Base-by-base conservation (phyloP, 2,329 filamentous ascomycete species). In the Aspergillus alliaceus region DNA sequence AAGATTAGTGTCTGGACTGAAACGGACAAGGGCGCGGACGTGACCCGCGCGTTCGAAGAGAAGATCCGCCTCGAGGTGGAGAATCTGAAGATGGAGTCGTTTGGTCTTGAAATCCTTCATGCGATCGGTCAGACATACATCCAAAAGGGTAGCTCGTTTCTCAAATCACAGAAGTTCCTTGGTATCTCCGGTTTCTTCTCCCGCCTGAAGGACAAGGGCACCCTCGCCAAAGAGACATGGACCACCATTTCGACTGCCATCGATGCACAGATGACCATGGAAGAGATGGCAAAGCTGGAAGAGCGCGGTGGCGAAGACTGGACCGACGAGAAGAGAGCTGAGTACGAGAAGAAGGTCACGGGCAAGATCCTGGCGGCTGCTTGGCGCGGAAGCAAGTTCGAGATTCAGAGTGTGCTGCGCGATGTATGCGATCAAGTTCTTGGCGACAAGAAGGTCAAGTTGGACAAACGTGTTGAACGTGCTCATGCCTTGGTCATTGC, bases 71-170 rank as follows among this genome's bases (percentile, higher is more conserved):
- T 98, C 39, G 95, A 99, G 78, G 91, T 96, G 25, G 95, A 99
- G 80, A 96, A 98, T 72, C 82, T 99, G 67, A 99, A 98, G 83
- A 99, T 99, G 91, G 95, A 99, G 78, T 96, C 90, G 0, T 99
- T 99, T 67, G 95, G 95, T 51, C 83, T 99, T 40, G 95, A 99
- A 66, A 98, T 98, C 66, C 82, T 97, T 49, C 93, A 98, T 75
- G 93, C 95, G 46, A 96, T 99, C 68, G 95, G 95, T 15, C 84
- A 90, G 65, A 96, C 91, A 4, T 99, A 99, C 75, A 78, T 95
- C 27, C 86, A 87, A 73, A 98, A 98, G 77, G 91, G 89, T 3
- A 90, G 90, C 1, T 88, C 88, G 1, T 88, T 97, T 70, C 83
- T 99, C 64, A 96, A 96, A 74, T 93, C 89, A 50, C 95, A 99